Conservation (phyloP, 2,329 filamentous ascomycete species). For the Nannizziopsis arthrosporioides region DNA sequence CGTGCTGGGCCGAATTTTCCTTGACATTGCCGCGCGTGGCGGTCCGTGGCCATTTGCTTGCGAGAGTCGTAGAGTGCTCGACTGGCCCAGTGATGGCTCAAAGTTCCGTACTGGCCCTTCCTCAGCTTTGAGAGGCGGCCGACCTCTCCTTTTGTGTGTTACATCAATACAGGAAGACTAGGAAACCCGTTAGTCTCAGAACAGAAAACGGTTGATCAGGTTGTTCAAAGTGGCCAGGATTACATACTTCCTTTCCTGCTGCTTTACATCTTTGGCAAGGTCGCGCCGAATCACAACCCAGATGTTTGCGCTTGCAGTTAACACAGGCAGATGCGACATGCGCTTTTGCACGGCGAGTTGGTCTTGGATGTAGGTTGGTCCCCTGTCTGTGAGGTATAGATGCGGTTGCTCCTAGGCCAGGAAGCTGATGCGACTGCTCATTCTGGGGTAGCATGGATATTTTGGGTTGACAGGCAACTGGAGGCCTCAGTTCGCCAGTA, state of each 20-base stretch:
- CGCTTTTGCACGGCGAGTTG: slow-evolving; percentile 27
- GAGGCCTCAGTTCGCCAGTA: slow-evolving; percentile 4
- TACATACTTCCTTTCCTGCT: slow-evolving; percentile 28
- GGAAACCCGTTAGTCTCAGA: not conserved
- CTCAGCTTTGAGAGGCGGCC: slow-evolving; percentile 24
- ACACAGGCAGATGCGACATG: slow-evolving; percentile 31
- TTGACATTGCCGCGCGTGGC: slow-evolving; percentile 10
- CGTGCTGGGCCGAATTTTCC: slow-evolving; percentile 15
- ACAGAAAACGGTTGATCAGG: not conserved
- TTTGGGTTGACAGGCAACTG: slow-evolving; percentile 1
- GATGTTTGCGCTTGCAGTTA: slow-evolving; percentile 31
- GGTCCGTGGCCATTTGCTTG: slow-evolving; percentile 4
- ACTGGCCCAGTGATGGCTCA: slow-evolving; percentile 13
- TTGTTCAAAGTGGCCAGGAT: not conserved
- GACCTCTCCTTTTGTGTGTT: slow-evolving; percentile 27
- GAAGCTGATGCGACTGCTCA: slow-evolving; percentile 12
- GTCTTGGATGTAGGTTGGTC: slow-evolving; percentile 18
- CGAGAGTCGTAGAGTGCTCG: slow-evolving; percentile 8
- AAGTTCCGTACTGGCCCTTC: slow-evolving; percentile 17
- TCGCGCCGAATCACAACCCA: slow-evolving; percentile 27
- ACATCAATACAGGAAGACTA: slow-evolving; percentile 26
- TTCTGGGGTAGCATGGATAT: not conserved
- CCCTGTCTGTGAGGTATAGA: slow-evolving; percentile 14
- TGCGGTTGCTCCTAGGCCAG: slow-evolving; percentile 11
- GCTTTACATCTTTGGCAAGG: slow-evolving; percentile 29